Evolutionary conservation across 805 yeast species (phyloP).

Genomic region (Candida tallmaniae): DNA sequence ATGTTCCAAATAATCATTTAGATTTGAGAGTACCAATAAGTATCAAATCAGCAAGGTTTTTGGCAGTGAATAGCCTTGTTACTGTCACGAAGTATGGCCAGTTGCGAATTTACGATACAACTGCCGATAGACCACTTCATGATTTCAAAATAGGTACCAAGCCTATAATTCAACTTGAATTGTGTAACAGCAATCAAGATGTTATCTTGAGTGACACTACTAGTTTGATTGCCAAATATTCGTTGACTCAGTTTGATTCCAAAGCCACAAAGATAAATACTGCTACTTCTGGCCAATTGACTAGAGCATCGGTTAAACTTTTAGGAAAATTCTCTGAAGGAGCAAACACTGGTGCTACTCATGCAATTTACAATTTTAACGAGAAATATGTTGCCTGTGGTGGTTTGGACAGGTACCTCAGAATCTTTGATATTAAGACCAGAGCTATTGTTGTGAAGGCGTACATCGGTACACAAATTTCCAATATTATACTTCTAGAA

Average conservation of each 20-base stretch:
- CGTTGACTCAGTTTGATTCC: conserved; percentile 30
- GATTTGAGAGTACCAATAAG: conserved; percentile 82
- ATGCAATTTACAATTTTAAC: conserved; percentile 51
- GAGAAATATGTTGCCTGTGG: conserved; percentile 61
- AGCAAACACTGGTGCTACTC: conserved; percentile 63
- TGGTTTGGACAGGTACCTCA: conserved; percentile 81
- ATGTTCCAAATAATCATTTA: conserved; percentile 74
- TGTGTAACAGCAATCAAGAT: conserved; percentile 34
- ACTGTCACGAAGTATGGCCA: conserved; percentile 75
- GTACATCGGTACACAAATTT: conserved; percentile 69
- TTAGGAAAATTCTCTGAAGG: conserved; percentile 58
- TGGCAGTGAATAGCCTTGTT: conserved; percentile 41
- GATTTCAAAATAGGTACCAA: conserved; percentile 52
- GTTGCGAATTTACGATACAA: conserved; percentile 67
- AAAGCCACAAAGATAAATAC: conserved; percentile 33
- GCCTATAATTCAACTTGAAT: conserved; percentile 44
- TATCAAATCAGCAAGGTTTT: conserved; percentile 56
- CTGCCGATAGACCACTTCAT: conserved; percentile 63
- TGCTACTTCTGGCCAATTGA: conserved; percentile 44
- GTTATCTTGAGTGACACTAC: conserved; percentile 73
- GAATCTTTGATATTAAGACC: conserved; percentile 63
- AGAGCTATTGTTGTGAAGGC: conserved; percentile 66
- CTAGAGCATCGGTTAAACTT: conserved; percentile 44
- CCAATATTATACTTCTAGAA: conserved; percentile 47
- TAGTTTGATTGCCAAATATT: conserved; percentile 54